Base-by-base conservation (phyloP, 345 rosid species). In the Atalantia buxifolia region DNA sequence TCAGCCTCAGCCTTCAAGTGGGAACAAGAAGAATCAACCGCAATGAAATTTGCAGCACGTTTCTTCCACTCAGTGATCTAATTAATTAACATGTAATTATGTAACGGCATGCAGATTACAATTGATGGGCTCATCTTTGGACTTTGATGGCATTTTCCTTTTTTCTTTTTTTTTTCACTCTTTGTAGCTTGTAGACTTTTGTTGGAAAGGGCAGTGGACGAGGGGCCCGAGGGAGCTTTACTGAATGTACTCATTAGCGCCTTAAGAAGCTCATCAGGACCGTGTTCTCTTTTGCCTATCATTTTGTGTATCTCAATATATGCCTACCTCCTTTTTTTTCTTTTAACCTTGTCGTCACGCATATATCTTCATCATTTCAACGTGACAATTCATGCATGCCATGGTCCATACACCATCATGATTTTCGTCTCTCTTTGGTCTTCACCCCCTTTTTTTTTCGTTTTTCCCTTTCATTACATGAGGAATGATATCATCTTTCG, bases 281-380 rank as follows among this genome's bases (percentile, higher is more conserved):
- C 77, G 21, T 40, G 21, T n/a, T n/a, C 77, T 25, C 63, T 33
- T n/a, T 35, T 53, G 28, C 69, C 19, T 40, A 65, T 65, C 16
- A 76, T 76, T 66, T n/a, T 33, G 70, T 76, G 78, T 76, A 53
- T 40, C 77, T 60, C 67, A n/a, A 38, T 61, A 62, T 45, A 45
- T 45, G 50, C 50, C 18, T 18, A 3, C 50, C 13, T 45, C 9
- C 9, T 13, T 45, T 45, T 45, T 13, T 3, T 42, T 6, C 35
- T 48, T 48, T 1, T 57, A 18, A 9, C n/a, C 40, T 64, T 48
- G 14, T 25, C 24, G 16, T 30, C 67, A 65, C 50, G 16, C 50
- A 45, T 45, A 13, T 45, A 12, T 70, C 1, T n/a, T 66, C 64
- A 76, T 76, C 78, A 76, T 76, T 65, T 65, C 33, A 30, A 75